A percentile compares a stretch with the other conserved stretches of the same genome.
Conservation (phyloP, 2,329 filamentous ascomycete genomes). For the Paraphaeosphaeria minitans region DNA sequence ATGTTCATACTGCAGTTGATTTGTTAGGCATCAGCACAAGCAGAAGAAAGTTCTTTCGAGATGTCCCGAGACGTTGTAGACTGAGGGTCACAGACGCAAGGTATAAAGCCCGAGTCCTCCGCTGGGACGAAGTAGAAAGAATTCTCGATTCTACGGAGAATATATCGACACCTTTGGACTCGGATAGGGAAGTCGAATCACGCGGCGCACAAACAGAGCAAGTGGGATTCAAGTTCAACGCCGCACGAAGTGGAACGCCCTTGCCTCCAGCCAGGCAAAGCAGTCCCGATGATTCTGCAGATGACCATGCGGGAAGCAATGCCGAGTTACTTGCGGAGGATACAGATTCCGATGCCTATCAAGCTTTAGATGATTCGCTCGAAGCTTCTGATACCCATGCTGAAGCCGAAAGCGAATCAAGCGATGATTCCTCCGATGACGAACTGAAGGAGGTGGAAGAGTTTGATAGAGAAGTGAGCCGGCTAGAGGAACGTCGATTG, state of each 20-base stretch:
- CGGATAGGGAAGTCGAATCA: conserved; percentile 29
- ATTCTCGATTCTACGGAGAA: conserved; percentile 19
- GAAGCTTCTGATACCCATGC: not conserved
- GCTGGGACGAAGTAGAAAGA: conserved; percentile 49
- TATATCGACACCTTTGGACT: conserved; percentile 34
- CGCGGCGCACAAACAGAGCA: conserved; percentile 20
- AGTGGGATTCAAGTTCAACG: conserved; percentile 24
- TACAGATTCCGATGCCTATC: conserved; percentile 7
- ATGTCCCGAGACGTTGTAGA: conserved; percentile 57
- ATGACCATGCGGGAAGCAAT: conserved; percentile 8
- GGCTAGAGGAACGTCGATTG: conserved; percentile 53
- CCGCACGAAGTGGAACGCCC: conserved; percentile 35
- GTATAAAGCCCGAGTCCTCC: conserved; percentile 42
- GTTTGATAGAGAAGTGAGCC: conserved; percentile 54
- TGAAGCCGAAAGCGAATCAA: not conserved
- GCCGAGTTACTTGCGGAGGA: conserved; percentile 4
- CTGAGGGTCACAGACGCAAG: conserved; percentile 53
- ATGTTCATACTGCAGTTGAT: conserved; percentile 61
- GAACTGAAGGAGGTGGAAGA: conserved; percentile 40
- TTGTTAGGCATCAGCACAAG: conserved; percentile 58
- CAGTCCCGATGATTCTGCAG: conserved; percentile 16
- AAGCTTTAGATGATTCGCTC: not conserved
- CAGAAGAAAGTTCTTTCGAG: conserved; percentile 57
- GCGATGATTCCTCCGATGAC: conserved; percentile 1
- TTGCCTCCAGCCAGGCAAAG: conserved; percentile 26